A percentile compares a stretch with the other conserved stretches of the same genome.
These are phyloP conservation scores for Daucus carota DNA, from an alignment of 129 eudicot genomes.

Conservation along the genomic window DNA sequence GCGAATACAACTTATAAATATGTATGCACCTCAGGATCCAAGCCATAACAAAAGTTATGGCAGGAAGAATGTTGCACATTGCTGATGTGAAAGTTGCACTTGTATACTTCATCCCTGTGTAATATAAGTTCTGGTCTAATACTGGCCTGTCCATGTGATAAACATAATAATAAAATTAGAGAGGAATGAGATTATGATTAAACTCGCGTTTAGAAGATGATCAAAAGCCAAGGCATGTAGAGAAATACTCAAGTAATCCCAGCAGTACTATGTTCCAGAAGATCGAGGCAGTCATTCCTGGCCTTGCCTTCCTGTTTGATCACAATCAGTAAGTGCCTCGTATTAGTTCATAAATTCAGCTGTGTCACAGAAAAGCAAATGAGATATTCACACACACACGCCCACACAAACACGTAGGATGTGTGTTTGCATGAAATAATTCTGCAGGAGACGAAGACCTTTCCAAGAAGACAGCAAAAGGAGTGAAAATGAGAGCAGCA, in stretches of 20 bases:
- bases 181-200: background rate
- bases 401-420: background rate
- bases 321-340: constrained; percentile 4
- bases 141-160: constrained; percentile 35
- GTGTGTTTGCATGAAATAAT: background rate
- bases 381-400: too few relatives aligned
- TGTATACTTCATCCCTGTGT: constrained; percentile 55
- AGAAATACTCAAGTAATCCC: constrained; percentile 51
- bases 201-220: background rate
- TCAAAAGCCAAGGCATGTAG: background rate
- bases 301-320: constrained; percentile 53
- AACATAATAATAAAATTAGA: background rate
- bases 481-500: constrained; percentile 61
- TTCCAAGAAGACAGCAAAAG: constrained; percentile 67
- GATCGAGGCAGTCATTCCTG: constrained; percentile 44
- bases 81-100: constrained; percentile 57
- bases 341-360: background rate
- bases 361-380: background rate
- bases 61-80: constrained; percentile 61
- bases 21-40: constrained; percentile 42
- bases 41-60: constrained; percentile 58
- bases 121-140: constrained; percentile 59
- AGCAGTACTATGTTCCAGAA: constrained; percentile 46
- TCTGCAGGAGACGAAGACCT: constrained; percentile 28
- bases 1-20: too few relatives aligned